Evolutionary conservation across 306 rosid genomes (phyloP).

Genomic region (Dalbergia cultrata): DNA sequence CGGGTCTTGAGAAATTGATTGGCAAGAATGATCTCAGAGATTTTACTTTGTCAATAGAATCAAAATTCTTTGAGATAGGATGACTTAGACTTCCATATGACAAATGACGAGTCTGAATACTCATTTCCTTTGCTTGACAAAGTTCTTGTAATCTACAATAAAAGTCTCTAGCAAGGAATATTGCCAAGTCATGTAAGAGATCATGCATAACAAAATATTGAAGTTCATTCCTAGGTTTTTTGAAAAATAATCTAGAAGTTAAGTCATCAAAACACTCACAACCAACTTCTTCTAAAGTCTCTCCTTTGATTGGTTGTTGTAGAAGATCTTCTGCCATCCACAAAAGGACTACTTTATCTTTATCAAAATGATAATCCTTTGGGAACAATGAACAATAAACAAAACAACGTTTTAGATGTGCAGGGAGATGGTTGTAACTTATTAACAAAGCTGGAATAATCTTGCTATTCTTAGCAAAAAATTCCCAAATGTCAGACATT

Average conservation of each 20-base stretch:
- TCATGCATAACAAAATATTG: not conserved
- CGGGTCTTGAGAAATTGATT: accelerated
- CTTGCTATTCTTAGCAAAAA: not conserved
- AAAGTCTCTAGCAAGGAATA: not conserved
- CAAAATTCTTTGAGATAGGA: not conserved
- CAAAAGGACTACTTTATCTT: not conserved
- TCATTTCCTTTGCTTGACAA: not conserved
- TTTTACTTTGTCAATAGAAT: not conserved
- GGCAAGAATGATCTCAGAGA: conserved; percentile 20
- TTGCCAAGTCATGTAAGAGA: conserved; percentile 1
- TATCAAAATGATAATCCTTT: conserved; percentile 30
- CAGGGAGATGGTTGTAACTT: conserved; percentile 53
- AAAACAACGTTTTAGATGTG: conserved; percentile 51
- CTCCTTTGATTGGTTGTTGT: not conserved
- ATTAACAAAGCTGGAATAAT: conserved; percentile 39
- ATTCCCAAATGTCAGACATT: conserved; percentile 29
- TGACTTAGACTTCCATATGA: not conserved
- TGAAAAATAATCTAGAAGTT: conserved; percentile 4
- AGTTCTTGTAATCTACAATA: not conserved
- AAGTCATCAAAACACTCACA: conserved; percentile 13
- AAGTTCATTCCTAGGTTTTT: accelerated
- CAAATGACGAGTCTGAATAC: not conserved
- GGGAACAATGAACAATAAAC: conserved; percentile 55
- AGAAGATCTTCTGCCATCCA: conserved; percentile 51
- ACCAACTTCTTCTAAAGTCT: conserved; percentile 18